Evolutionary conservation across 257 asterid species (phyloP).

Genomic region (Perilla frutescens): DNA sequence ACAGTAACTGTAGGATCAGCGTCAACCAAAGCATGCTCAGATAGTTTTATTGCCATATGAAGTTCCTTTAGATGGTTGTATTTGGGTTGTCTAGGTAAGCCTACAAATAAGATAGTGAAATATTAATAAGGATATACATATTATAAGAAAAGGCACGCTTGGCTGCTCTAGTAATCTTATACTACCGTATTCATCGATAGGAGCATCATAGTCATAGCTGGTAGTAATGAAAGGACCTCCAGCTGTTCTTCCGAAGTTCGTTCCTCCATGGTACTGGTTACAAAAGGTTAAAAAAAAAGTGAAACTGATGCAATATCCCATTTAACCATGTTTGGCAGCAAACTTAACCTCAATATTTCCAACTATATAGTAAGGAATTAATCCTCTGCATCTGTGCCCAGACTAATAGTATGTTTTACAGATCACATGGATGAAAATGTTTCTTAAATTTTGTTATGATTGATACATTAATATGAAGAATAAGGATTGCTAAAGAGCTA

Average conservation of each 20-base stretch:
- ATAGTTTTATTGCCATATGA: constrained; percentile 75
- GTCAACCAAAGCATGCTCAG: constrained; percentile 71
- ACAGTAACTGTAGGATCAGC: constrained; percentile 62
- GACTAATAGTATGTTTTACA: not conserved
- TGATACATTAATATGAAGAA: not conserved
- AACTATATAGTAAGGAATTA: not conserved
- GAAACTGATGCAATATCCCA: constrained; percentile 1
- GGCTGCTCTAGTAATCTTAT: constrained; percentile 10
- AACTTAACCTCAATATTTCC: not conserved
- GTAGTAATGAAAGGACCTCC: constrained; percentile 98
- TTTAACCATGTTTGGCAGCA: not conserved
- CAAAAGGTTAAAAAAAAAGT: not conserved
- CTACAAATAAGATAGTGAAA: constrained; percentile 43
- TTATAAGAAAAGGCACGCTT: not conserved
- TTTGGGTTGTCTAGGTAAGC: constrained; percentile 88
- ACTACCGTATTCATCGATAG: constrained; percentile 95
- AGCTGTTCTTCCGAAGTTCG: constrained; percentile 93
- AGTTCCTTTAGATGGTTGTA: constrained; percentile 86
- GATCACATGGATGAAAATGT: not conserved
- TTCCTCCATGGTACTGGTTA: constrained; percentile 92
- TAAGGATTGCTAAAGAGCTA: not conserved
- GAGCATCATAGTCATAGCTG: constrained; percentile 99
- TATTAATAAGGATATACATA: constrained; percentile 7
- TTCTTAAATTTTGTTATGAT: not conserved
- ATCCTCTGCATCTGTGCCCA: not conserved